Base-by-base conservation (phyloP, 257 asterid genomes). In the Cordia subcordata region DNA sequence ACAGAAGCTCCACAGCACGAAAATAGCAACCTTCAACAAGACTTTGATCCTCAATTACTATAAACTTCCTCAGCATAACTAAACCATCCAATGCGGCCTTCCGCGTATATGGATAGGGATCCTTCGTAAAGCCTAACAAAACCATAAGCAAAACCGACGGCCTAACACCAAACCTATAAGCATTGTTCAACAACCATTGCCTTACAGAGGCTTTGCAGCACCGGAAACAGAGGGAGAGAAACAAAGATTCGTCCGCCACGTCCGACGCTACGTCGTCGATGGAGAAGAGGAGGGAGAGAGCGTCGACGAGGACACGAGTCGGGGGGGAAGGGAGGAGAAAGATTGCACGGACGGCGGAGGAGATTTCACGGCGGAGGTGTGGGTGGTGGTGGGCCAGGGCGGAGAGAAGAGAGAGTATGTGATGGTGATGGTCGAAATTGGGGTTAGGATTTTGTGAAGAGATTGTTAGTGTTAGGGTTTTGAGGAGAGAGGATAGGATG, bases 111-210 rank as follows among this genome's bases (percentile, higher is more conserved):
- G 99, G 97, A 74, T 64, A 86, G 5, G 99, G 97, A 51, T 93
- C 99, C 84, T 81, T 93, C 11, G 96, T 86, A 52, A 89, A 75
- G 20, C 97, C 96, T 13, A 85, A 64, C 60, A 86, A 68, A 54
- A 89, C 82, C 20, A 88, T 86, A 52, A 88, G 73, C 82, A 86
- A 72, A 56, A 86, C 81, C 49, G 96, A 78, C 33, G 89, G 87
- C 72, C 94, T 64, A 61, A 88, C 62, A 3, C 58, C 60, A 67
- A 89, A 89, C 63, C 66, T 80, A 64, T 67, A 66, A 72, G 71
- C 82, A 38, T 83, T 86, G 39, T 72, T 80, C 66, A 88, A 71
- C 55, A 72, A 39, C 96, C 96, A 86, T 58, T 77, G 63, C 72
- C 96, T 76, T 4, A 65, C 50, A 33, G 75, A 74, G 63, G 76